These are phyloP conservation scores for Lanmaoa pseudosensibilis DNA, from an alignment of 768 basidiomycete species.

Conservation along the genomic window DNA sequence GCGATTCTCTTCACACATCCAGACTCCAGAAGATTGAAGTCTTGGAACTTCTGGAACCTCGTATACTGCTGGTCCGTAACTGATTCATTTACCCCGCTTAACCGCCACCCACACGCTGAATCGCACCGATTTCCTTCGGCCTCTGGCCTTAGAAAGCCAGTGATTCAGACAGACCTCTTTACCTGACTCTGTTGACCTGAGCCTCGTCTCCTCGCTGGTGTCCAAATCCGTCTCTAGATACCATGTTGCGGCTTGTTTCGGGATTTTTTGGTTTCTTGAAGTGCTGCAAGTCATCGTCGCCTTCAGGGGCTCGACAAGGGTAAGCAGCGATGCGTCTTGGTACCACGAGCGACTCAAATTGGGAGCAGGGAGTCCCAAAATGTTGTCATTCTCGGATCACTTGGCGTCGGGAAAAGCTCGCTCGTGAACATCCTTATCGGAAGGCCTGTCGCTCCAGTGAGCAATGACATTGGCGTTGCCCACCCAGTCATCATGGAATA, in stretches of 20 bases:
- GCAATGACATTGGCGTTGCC: slow-evolving; percentile 19
- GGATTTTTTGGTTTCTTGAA: not conserved
- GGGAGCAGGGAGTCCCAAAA: slow-evolving; percentile 7
- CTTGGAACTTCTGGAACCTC: not conserved
- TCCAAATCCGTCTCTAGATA: not conserved
- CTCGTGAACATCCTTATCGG: slow-evolving; percentile 40
- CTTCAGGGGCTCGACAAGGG: slow-evolving; percentile 1
- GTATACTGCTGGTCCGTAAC: not conserved
- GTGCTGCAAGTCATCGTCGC: not conserved
- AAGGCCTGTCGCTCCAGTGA: slow-evolving; percentile 24
- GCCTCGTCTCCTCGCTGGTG: not conserved
- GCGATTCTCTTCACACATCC: not conserved
- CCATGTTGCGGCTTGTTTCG: not conserved
- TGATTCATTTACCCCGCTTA: not conserved
- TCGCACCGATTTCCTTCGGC: not conserved
- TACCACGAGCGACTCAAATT: not conserved
- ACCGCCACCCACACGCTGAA: not conserved
- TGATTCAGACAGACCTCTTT: not conserved
- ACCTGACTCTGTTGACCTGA: not conserved
- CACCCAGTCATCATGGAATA: slow-evolving; percentile 18
- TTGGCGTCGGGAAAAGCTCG: slow-evolving; percentile 40
- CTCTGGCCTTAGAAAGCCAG: not conserved
- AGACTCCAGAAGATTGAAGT: not conserved
- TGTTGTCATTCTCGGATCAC: slow-evolving; percentile 25
- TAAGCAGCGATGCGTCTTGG: slow-evolving; percentile 1